These are phyloP conservation scores for Phytophthora syringae DNA, from an alignment of 352 stramenopile genomes.

Conservation along the genomic window DNA sequence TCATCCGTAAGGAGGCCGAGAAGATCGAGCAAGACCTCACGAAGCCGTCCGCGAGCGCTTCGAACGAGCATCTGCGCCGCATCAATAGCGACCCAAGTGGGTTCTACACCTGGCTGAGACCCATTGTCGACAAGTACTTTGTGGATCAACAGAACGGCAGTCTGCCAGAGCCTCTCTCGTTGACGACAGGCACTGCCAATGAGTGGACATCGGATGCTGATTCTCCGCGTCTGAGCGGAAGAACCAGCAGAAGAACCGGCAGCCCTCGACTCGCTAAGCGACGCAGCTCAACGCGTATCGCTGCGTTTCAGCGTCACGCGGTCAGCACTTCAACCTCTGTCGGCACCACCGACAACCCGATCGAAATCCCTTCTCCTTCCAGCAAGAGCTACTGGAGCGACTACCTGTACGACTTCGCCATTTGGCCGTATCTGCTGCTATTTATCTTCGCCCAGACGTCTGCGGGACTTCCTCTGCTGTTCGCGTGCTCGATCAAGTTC, in stretches of 20 bases:
- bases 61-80: conserved; percentile 64
- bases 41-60: conserved; percentile 22
- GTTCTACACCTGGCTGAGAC: conserved; percentile 79
- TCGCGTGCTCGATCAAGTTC: conserved; percentile 68
- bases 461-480: conserved; percentile 44
- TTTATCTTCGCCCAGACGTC: conserved; percentile 61
- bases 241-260: conserved; percentile 21
- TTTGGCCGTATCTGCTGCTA: conserved; percentile 78
- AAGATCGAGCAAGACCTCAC: conserved; percentile 76
- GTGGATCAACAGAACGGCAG: conserved; percentile 44
- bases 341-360: not conserved
- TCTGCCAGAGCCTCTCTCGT: conserved; percentile 40
- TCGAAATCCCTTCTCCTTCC: not conserved
- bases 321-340: conserved; percentile 8
- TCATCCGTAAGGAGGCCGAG: conserved; percentile 79
- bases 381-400: conserved; percentile 44
- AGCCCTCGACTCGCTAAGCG: conserved; percentile 28
- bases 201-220: conserved; percentile 16
- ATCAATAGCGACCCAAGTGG: conserved; percentile 73
- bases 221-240: conserved; percentile 5
- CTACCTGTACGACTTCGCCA: conserved; percentile 73
- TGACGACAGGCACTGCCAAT: conserved; percentile 12
- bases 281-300: conserved; percentile 37
- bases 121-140: conserved; percentile 76
- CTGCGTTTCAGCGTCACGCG: conserved; percentile 40